Evolutionary conservation across 768 basidiomycete species (phyloP), one percentile per base, ranked within the genome.

Genomic region (Piloderma croceum): DNA sequence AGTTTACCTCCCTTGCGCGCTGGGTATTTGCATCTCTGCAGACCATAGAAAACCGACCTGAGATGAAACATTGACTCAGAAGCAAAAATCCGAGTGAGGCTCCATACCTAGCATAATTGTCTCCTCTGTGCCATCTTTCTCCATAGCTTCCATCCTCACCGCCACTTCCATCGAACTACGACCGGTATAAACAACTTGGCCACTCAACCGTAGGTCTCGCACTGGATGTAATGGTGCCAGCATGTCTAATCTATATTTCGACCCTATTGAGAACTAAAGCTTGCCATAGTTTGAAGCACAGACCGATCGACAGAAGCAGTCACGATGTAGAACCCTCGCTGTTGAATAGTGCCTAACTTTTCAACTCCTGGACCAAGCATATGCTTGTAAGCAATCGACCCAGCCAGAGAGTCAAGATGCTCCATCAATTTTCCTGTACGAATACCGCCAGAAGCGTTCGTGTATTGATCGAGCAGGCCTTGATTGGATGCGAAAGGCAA

Each of bases 31-130:
- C 74, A 51, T 90, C 81, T 42, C 87, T 67, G 54, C 85, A 89
- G 6, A 90, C 88, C 88, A 91, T 91, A 0, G 82, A 81, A 64
- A 91, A 91, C n/a, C 88, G 77, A n/a, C 90, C 89, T 88, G 35
- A 4, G n/a, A n/a, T n/a, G n/a, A n/a, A 21, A 24, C 9, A 6
- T 38, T 4, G 18, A 27, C n/a, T 18, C 38, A 19, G 15, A 18
- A 24, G 41, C 5, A 4, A 27, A 9, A 35, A 45, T 36, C 6
- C 45, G 7, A 29, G 27, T 9, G 9, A 29, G 10, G 15, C 10
- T 9, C 27, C 61, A 34, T 53, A 79, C 86, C 85, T 29, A 90
- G 64, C 48, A 86, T 65, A 23, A 87, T 73, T 6, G 83, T 81
- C 46, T 79, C 71, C 13, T 76, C 74, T 4, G 65, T 61, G 23